A percentile compares a stretch with the other conserved stretches of the same genome.
Evolutionary conservation across 2,329 filamentous ascomycete species (phyloP).

Genomic region (Eurotiales sp.): DNA sequence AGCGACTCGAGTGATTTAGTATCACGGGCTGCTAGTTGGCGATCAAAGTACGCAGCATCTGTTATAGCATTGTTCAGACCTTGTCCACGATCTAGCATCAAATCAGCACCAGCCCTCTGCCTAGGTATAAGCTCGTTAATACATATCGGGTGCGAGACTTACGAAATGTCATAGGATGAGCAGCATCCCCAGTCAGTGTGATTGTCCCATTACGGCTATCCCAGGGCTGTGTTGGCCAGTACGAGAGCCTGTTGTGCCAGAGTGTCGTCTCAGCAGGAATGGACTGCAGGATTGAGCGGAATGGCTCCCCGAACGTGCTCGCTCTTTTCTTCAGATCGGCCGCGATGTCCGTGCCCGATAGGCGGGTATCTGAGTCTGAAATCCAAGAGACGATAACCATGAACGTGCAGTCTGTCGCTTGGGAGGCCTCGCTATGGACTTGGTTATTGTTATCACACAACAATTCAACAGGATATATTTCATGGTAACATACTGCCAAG

Average conservation of each 20-base stretch:
- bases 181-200: slow-evolving; percentile 36
- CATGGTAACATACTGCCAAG: slow-evolving; percentile 9
- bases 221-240: slow-evolving; percentile 34
- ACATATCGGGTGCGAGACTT: slow-evolving; percentile 11
- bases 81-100: slow-evolving; percentile 31
- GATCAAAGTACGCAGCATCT: slow-evolving; percentile 21
- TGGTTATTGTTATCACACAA: background rate
- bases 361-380: slow-evolving; percentile 6
- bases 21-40: background rate
- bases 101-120: background rate
- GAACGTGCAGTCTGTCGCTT: slow-evolving; percentile 13
- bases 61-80: slow-evolving; percentile 35
- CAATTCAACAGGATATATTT: background rate
- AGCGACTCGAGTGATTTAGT: slow-evolving; percentile 8
- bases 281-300: slow-evolving; percentile 30
- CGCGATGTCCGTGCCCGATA: slow-evolving; percentile 12
- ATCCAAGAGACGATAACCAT: slow-evolving; percentile 15
- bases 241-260: slow-evolving; percentile 29
- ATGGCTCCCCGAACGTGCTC: slow-evolving; percentile 27
- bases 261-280: slow-evolving; percentile 29
- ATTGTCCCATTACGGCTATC: slow-evolving; percentile 29
- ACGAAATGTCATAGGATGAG: slow-evolving; percentile 41
- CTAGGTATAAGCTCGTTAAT: background rate
- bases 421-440: slow-evolving; percentile 9
- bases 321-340: slow-evolving; percentile 12